A percentile compares a stretch with the other conserved stretches of the same genome.
These are phyloP conservation scores for Pholiota conissans DNA, from an alignment of 768 basidiomycete species.

Conservation along the genomic window DNA sequence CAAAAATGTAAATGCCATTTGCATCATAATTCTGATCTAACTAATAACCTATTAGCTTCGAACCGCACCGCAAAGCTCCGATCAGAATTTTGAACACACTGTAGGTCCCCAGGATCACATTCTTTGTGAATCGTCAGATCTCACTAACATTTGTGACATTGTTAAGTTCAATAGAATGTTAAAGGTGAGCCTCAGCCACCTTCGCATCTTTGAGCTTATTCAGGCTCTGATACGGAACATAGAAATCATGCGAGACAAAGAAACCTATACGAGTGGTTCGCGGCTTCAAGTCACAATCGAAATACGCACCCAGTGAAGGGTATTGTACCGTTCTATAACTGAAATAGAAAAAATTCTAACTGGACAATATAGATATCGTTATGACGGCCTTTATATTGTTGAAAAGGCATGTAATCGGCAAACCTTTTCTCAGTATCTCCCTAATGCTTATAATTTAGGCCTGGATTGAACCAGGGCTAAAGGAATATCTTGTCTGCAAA, in stretches of 20 bases:
- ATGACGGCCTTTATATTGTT: slow-evolving; percentile 85
- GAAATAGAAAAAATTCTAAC: neutral
- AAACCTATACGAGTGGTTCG: slow-evolving; percentile 87
- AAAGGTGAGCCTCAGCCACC: slow-evolving; percentile 37
- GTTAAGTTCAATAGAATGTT: slow-evolving; percentile 66
- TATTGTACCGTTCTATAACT: slow-evolving; percentile 19
- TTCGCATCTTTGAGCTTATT: neutral
- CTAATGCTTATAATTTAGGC: slow-evolving; percentile 39
- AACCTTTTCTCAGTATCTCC: neutral
- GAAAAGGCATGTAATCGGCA: slow-evolving; percentile 52
- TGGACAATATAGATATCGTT: slow-evolving; percentile 63
- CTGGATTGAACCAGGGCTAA: slow-evolving; percentile 72
- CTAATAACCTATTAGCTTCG: slow-evolving; percentile 56
- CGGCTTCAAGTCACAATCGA: slow-evolving; percentile 73
- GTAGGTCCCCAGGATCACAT: slow-evolving; percentile 29
- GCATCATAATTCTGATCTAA: neutral
- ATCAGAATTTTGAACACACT: slow-evolving; percentile 77
- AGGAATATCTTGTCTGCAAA: slow-evolving; percentile 82
- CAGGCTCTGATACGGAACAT: neutral
- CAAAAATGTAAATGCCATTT: slow-evolving; percentile 65
- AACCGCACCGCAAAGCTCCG: slow-evolving; percentile 82
- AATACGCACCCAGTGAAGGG: slow-evolving; percentile 82
- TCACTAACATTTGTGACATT: neutral
- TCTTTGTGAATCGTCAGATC: neutral
- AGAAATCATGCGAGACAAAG: slow-evolving; percentile 78